Evolutionary conservation across 352 stramenopile species (phyloP).

Genomic region (Globisporangium splendens): DNA sequence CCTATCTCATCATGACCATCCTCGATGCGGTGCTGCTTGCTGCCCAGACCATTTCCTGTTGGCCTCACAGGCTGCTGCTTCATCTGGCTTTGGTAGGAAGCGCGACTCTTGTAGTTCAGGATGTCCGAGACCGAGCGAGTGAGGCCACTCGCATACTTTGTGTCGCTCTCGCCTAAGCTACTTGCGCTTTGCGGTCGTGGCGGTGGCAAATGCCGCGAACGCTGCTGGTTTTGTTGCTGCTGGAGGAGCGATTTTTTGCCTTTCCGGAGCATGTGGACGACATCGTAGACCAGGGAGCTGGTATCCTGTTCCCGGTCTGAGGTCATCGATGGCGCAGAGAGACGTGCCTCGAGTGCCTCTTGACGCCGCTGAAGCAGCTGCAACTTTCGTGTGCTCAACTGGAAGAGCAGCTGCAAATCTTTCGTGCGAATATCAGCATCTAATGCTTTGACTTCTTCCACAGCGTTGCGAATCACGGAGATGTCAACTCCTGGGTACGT

Average conservation of each 20-base stretch:
- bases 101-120: constrained; percentile 1
- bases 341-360: constrained; percentile 13
- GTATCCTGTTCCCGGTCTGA: neutral
- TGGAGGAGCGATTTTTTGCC: constrained; percentile 12
- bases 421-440: constrained; percentile 14
- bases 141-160: neutral
- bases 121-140: constrained; percentile 12
- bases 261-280: constrained; percentile 18
- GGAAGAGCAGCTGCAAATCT: constrained; percentile 10
- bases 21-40: neutral
- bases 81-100: neutral
- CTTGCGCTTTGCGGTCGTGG: constrained; percentile 5
- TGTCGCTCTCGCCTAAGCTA: neutral
- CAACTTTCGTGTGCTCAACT: constrained; percentile 16
- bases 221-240: neutral
- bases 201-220: neutral
- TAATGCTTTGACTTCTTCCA: constrained; percentile 12
- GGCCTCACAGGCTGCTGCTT: neutral
- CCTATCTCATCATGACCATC: no score
- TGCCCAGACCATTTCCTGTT: neutral
- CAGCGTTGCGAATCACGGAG: neutral
- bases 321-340: neutral
- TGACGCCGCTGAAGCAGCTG: constrained; percentile 10
- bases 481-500: constrained; percentile 11
- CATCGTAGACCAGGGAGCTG: constrained; percentile 3